Evolutionary conservation across 352 stramenopile genomes (phyloP).

Genomic region (Achlya hypogyna): DNA sequence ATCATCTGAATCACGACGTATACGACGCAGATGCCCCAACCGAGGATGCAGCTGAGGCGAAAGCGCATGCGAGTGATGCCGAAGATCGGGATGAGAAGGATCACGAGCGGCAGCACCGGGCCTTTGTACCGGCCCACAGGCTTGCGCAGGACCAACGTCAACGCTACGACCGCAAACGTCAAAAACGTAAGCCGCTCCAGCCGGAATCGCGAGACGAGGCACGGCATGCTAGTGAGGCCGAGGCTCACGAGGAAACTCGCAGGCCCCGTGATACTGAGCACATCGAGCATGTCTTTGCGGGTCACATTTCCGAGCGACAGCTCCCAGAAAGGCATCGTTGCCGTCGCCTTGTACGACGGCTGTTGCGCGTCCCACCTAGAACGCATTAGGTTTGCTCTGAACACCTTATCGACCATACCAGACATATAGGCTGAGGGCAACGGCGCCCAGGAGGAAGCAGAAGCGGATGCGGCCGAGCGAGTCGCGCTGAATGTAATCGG

Average conservation of each 20-base stretch:
- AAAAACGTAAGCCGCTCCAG: slow-evolving; percentile 51
- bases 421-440: slow-evolving; percentile 48
- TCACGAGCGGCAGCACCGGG: slow-evolving; percentile 60
- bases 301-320: slow-evolving; percentile 10
- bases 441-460: slow-evolving; percentile 48
- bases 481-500: slow-evolving; percentile 37
- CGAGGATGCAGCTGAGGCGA: slow-evolving; percentile 55
- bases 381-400: slow-evolving; percentile 15
- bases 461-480: slow-evolving; percentile 46
- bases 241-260: slow-evolving; percentile 39
- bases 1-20: slow-evolving; percentile 56
- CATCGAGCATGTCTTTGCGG: slow-evolving; percentile 15
- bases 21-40: slow-evolving; percentile 56
- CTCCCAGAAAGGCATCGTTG: slow-evolving; percentile 15
- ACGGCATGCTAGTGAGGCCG: slow-evolving; percentile 36
- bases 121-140: slow-evolving; percentile 56
- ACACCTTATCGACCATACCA: slow-evolving; percentile 32
- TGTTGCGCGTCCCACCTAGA: slow-evolving; percentile 5
- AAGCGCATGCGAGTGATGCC: slow-evolving; percentile 76
- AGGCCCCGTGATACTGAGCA: slow-evolving; percentile 8
- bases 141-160: slow-evolving; percentile 66
- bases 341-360: slow-evolving; percentile 17
- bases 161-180: slow-evolving; percentile 50
- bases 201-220: slow-evolving; percentile 36
- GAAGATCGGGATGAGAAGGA: slow-evolving; percentile 73